Conservation (phyloP, 1,284 basidiomycete genomes). For the Austropuccinia psidii region DNA sequence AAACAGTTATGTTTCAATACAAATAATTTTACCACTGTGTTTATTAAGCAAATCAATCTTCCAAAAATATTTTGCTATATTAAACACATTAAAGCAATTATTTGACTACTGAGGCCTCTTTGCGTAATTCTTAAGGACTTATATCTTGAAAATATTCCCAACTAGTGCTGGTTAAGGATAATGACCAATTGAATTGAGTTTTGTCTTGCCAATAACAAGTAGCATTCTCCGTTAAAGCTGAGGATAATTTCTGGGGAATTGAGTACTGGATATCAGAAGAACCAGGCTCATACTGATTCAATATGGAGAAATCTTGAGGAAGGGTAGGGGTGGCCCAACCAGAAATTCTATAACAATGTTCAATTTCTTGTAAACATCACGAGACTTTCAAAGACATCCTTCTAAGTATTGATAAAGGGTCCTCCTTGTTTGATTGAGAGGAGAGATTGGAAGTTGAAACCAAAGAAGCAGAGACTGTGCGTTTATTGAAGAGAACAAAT, state of each 20-base stretch:
- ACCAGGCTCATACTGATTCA: not conserved
- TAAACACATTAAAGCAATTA: constrained; percentile 26
- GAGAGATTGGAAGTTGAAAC: not conserved
- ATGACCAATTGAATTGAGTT: not conserved
- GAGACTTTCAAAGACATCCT: constrained; percentile 68
- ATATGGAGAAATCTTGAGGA: constrained; percentile 43
- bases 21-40: too few species aligned
- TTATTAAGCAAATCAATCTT: too few species aligned
- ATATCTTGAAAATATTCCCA: constrained; percentile 33
- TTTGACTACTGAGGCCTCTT: constrained; percentile 28
- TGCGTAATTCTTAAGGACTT: constrained; percentile 4
- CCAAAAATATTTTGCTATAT: too few species aligned
- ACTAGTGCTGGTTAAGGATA: not conserved
- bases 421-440: constrained; percentile 41
- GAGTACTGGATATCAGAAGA: too few species aligned
- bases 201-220: too few species aligned
- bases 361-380: constrained; percentile 58
- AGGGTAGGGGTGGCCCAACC: constrained; percentile 48
- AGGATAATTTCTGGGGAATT: too few species aligned
- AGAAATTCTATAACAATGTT: constrained; percentile 43
- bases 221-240: not conserved
- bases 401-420: constrained; percentile 61
- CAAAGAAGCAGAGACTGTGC: not conserved
- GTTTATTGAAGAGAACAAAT: constrained; percentile 33
- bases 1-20: too few species aligned